phyloP scores from a whole-genome alignment of 164 flowering plant genomes.

The Stephania cephalantha region DNA sequence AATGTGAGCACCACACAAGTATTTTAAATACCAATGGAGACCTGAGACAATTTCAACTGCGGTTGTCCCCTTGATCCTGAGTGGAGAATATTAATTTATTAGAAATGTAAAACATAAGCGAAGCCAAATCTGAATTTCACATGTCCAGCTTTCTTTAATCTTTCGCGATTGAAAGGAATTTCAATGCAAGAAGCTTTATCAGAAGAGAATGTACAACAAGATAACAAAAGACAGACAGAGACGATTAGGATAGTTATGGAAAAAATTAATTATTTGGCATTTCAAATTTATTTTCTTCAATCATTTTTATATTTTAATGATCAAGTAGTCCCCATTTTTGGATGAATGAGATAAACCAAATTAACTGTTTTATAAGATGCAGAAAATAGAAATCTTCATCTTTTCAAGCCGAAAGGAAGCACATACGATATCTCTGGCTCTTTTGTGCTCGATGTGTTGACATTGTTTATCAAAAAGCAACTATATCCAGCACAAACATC shows the following conservation, averaged over 20 bases:
- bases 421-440: slow-evolving; percentile 70
- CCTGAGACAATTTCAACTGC: slow-evolving; percentile 87
- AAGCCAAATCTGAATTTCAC: background rate
- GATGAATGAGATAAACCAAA: background rate
- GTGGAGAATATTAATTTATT: slow-evolving; percentile 7
- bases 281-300: background rate
- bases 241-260: background rate
- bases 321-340: background rate
- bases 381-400: background rate
- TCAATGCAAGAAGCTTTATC: background rate
- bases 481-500: slow-evolving; percentile 67
- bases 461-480: slow-evolving; percentile 70
- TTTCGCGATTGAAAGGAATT: background rate
- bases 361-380: background rate
- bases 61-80: slow-evolving; percentile 74
- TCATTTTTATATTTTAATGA: background rate
- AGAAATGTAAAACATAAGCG: background rate
- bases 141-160: background rate
- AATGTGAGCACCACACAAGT: slow-evolving; percentile 86
- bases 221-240: background rate
- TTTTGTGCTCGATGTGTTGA: slow-evolving; percentile 32
- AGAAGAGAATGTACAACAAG: background rate
- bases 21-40: slow-evolving; percentile 89
- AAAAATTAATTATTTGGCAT: background rate
- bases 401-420: slow-evolving; percentile 1